These are phyloP conservation scores for Canna indica DNA, from an alignment of 176 grass and related monocot genomes.

Conservation along the genomic window DNA sequence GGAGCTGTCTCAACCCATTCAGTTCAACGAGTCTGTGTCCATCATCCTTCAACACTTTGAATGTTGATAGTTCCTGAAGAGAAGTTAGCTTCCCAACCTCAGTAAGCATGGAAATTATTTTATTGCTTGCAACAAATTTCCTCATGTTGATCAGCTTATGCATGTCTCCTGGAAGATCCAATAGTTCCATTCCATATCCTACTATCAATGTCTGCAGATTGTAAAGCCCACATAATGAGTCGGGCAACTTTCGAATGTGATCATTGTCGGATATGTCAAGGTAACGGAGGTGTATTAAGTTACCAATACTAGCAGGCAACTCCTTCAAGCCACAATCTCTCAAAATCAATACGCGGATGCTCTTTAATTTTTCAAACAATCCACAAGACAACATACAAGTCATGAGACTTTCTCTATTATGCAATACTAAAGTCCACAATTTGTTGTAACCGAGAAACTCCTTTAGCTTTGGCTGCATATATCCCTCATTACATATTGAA, in stretches of 20 bases:
- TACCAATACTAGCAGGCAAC: slow-evolving; percentile 19
- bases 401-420: neutral
- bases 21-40: slow-evolving; percentile 21
- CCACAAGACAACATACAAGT: slow-evolving; percentile 1
- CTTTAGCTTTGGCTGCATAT: neutral
- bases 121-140: neutral
- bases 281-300: slow-evolving; percentile 24
- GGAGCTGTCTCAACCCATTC: slow-evolving; percentile 14
- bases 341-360: too few species aligned
- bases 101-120: too few species aligned
- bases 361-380: slow-evolving; percentile 9
- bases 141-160: slow-evolving; percentile 15
- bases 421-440: slow-evolving; percentile 8
- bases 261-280: slow-evolving; percentile 12
- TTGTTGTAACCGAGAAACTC: slow-evolving; percentile 1
- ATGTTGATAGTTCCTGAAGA: neutral
- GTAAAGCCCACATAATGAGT: slow-evolving; percentile 22
- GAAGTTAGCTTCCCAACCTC: neutral
- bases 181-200: neutral
- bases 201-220: slow-evolving; percentile 21
- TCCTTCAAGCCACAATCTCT: too few species aligned
- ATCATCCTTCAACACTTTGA: neutral
- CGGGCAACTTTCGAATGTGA: too few species aligned
- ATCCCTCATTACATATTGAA: too few species aligned
- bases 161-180: neutral